Base-by-base conservation (phyloP, 371 early-diverging fungal species). In the Zychaea mexicana region DNA sequence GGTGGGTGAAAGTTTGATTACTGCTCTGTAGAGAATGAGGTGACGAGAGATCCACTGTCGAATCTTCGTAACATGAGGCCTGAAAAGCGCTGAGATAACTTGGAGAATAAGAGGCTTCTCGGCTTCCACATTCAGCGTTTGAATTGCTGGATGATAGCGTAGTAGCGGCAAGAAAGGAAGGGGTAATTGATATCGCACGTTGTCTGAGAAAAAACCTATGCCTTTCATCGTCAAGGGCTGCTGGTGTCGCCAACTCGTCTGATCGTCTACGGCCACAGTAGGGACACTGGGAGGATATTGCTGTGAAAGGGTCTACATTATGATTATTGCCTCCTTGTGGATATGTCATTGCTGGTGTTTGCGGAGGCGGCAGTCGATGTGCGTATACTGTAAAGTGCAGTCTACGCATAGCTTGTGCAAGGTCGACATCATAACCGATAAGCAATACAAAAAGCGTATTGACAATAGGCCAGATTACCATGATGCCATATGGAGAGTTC, bases 351-450 rank as follows among this genome's bases (percentile, higher is more conserved):
- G 42, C 17, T 4, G 17, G 13, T 12, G 42, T 3, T 17, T 42
- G 7, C n/a, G 33, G 5, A 33, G 4, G 15, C 9, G 49, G 49
- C n/a, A 24, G n/a, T 49, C 9, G 22, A 22, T 22, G 6, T 1
- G 19, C 31, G 45, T 30, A 10, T 17, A 47, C 13, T 9, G 31
- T 28, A 42, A 58, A 57, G 33, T 61, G 68, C 13, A 74, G 33
- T 59, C 64, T 53, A 17, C 69, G 62, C 12, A 78, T 69, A 1
- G 69, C 56, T 39, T 69, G 65, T 9, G 74, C 69, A 3, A 80
- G 60, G 56, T 80, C 81, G 6, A 74, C 67, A 57, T 80, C 81
- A n/a, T 80, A 76, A 3, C 81, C 81, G 15, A 80, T 67, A 13
- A 80, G 57, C 2, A 73, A 21, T 27, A 77, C 66, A 55, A 80